Evolutionary conservation across 2,329 filamentous ascomycete genomes (phyloP).

Genomic region (Cyphellophora attinorum): DNA sequence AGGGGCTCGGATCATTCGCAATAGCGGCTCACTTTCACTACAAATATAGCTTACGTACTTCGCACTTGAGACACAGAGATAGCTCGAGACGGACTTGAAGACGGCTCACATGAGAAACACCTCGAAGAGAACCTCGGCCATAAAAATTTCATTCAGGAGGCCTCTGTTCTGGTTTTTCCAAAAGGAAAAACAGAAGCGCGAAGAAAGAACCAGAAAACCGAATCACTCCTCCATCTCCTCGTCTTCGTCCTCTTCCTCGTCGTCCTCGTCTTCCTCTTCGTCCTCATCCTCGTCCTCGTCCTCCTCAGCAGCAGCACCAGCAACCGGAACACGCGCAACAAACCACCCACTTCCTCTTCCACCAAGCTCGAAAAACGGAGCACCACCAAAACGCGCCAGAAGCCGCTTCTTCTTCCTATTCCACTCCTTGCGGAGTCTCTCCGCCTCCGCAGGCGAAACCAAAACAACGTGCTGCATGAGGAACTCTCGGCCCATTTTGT

Average conservation of each 20-base stretch:
- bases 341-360: neutral
- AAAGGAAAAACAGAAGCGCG: too few relatives aligned
- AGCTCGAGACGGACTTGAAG: too few relatives aligned
- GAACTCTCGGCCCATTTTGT: too few relatives aligned
- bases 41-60: too few relatives aligned
- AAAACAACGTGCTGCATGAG: neutral
- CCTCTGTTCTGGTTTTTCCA: too few relatives aligned
- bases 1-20: too few relatives aligned
- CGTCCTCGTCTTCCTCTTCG: neutral
- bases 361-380: slow-evolving; percentile 2
- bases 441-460: neutral
- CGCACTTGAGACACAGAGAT: too few relatives aligned
- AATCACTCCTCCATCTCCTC: slow-evolving; percentile 1
- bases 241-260: neutral
- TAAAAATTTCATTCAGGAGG: too few relatives aligned
- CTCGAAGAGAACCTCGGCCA: too few relatives aligned
- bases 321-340: neutral
- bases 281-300: slow-evolving; percentile 6
- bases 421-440: neutral
- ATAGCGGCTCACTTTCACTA: too few relatives aligned
- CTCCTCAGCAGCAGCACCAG: slow-evolving; percentile 4
- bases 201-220: too few relatives aligned
- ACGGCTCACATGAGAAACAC: too few relatives aligned
- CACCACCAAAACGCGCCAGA: slow-evolving; percentile 6
- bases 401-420: neutral